Percentiles rank a stretch among this genome's conserved stretches.
Evolutionary conservation across 768 basidiomycete genomes (phyloP).

Genomic region (Pisolithus tinctorius): DNA sequence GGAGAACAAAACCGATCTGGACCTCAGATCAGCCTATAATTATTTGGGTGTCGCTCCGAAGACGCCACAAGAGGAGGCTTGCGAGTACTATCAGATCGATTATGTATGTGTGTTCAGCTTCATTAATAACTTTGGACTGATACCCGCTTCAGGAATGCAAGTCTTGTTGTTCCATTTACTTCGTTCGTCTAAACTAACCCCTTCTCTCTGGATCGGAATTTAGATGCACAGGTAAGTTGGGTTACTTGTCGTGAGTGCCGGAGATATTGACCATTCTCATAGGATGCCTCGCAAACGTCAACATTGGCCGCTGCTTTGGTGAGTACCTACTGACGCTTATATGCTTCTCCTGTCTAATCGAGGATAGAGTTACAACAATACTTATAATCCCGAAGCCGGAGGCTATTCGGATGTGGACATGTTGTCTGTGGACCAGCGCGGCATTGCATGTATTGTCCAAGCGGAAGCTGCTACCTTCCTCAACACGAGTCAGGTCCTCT

Average conservation of each 20-base stretch:
- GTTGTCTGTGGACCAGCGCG: conserved; percentile 54
- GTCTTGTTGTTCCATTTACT: conserved; percentile 1
- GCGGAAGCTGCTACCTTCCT: conserved; percentile 54
- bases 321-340: conserved; percentile 6
- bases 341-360: not conserved
- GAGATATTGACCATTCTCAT: conserved; percentile 30
- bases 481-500: conserved; percentile 34
- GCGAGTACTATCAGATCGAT: conserved; percentile 53
- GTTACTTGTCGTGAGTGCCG: not conserved
- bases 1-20: conserved; percentile 41
- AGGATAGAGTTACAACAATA: conserved; percentile 54
- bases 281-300: conserved; percentile 58
- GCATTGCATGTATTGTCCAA: conserved; percentile 51
- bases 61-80: conserved; percentile 40
- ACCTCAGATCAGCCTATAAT: conserved; percentile 47
- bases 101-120: conserved; percentile 16
- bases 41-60: conserved; percentile 40
- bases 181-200: conserved; percentile 1
- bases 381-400: conserved; percentile 41
- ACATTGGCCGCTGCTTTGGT: conserved; percentile 63
- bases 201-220: not conserved
- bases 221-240: conserved; percentile 22
- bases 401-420: conserved; percentile 52
- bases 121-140: not conserved
- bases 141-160: conserved; percentile 20